These are phyloP conservation scores for Saccharomycopsis selenospora DNA, from an alignment of 805 yeast species.

Conservation along the genomic window DNA sequence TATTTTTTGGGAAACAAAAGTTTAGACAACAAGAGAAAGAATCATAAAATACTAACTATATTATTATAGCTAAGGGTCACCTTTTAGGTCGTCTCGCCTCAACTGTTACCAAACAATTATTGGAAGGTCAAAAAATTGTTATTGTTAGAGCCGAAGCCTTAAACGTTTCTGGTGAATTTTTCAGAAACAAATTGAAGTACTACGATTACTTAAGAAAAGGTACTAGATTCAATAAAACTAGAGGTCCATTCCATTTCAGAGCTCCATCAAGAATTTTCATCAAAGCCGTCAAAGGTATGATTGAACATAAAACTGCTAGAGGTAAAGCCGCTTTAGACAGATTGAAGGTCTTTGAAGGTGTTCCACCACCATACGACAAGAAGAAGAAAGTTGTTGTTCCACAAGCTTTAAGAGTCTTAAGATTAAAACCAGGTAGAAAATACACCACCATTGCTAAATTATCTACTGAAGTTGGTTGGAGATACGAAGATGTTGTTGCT, in stretches of 20 bases:
- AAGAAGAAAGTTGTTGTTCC: constrained; percentile 99
- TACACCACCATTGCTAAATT: constrained; percentile 97
- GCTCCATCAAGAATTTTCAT: constrained; percentile 99
- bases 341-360: constrained; percentile 99
- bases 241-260: constrained; percentile 99
- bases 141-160: constrained; percentile 96
- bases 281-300: constrained; percentile 99
- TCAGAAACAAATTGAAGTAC: constrained; percentile 99
- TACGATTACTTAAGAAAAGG: constrained; percentile 99
- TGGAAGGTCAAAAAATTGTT: constrained; percentile 96
- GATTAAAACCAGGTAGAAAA: constrained; percentile 99
- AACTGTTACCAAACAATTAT: constrained; percentile 95
- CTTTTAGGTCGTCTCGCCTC: constrained; percentile 99
- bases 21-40: too few species aligned
- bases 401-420: constrained; percentile 97
- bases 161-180: constrained; percentile 99
- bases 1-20: too few species aligned
- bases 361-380: constrained; percentile 99
- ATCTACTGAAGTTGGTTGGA: constrained; percentile 98
- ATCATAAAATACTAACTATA: constrained; percentile 7
- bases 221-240: constrained; percentile 96
- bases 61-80: constrained; percentile 81
- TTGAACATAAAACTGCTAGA: constrained; percentile 99
- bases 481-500: constrained; percentile 96
- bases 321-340: constrained; percentile 99